phyloP scores from a whole-genome alignment of 164 flowering plant species.

The Aristolochia contorta region DNA sequence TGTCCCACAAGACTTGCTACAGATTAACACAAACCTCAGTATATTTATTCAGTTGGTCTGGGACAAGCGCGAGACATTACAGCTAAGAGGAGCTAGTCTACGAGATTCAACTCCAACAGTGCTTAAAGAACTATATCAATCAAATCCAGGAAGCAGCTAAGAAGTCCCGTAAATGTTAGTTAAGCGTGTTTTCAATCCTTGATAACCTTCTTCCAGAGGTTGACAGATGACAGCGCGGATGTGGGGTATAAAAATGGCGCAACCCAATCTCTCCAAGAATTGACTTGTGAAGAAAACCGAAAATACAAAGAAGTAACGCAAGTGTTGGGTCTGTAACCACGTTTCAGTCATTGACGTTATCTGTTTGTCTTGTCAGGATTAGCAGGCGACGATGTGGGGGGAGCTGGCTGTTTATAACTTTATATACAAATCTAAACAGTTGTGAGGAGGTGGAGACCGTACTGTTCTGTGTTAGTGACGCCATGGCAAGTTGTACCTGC shows the following conservation, averaged over 20 bases:
- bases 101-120: neutral
- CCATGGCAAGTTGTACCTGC: no score
- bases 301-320: no score
- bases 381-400: no score
- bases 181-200: neutral
- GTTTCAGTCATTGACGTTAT: neutral
- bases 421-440: no score
- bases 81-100: neutral
- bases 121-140: neutral
- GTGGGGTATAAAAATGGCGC: neutral
- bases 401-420: no score
- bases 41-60: no score
- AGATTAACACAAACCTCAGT: neutral
- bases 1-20: no score
- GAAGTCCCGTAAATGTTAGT: neutral
- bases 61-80: neutral
- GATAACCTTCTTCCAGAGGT: no score
- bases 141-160: neutral
- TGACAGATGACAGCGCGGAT: neutral
- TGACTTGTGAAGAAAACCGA: neutral
- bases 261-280: no score
- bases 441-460: no score
- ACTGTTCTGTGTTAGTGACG: no score
- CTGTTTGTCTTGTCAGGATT: neutral
- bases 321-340: no score